Evolutionary conservation across 345 rosid species (phyloP).

Genomic region (Murraya paniculata): DNA sequence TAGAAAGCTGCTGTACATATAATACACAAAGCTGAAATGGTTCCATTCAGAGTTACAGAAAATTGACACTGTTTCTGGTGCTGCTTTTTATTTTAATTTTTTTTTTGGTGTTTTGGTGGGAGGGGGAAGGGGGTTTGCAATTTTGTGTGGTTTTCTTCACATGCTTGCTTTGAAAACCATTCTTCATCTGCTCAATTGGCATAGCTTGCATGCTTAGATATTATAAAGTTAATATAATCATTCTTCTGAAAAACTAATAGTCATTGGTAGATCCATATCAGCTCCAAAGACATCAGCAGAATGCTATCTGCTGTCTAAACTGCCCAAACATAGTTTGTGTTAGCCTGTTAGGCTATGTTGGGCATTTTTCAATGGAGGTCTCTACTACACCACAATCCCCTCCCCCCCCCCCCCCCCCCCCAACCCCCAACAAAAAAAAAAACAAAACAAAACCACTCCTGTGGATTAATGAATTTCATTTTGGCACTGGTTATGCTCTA

Average conservation of each 20-base stretch:
- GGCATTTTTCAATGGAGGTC: not conserved
- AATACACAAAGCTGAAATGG: not conserved
- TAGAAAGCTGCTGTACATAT: not conserved
- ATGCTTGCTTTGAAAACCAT: not conserved
- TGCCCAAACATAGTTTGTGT: not conserved
- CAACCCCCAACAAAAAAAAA: no score
- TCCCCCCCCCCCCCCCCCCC: no score
- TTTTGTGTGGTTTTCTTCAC: not conserved
- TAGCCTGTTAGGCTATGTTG: not conserved
- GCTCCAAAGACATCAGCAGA: not conserved
- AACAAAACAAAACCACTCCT: no score
- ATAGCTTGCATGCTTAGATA: not conserved
- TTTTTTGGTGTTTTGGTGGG: no score
- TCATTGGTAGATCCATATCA: not conserved
- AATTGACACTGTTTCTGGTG: not conserved
- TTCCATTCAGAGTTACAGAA: not conserved
- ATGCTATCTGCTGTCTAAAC: not conserved
- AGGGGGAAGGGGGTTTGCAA: no score
- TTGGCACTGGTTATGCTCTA: not conserved
- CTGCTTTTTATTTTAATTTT: not conserved
- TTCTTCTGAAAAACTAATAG: not conserved
- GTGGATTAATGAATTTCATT: not conserved
- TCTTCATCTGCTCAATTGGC: not conserved
- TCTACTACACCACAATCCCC: no score
- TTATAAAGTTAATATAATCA: not conserved